phyloP scores from a whole-genome alignment of 257 asterid genomes.

The Solanum arcanum region DNA sequence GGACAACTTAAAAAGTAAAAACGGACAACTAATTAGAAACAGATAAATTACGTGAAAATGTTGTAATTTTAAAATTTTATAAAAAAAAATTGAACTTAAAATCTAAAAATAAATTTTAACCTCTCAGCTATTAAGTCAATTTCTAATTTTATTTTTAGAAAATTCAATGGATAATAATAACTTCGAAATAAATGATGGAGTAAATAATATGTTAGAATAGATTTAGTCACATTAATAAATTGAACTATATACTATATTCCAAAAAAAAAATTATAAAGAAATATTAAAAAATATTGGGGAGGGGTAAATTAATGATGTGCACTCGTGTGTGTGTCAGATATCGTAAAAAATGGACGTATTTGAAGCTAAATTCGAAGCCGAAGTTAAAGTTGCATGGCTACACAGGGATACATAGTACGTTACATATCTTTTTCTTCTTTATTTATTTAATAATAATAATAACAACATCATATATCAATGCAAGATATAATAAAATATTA shows the following conservation, averaged over 20 bases:
- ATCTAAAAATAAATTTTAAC: no score
- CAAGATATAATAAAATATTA: not conserved
- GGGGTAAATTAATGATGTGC: conserved; percentile 5
- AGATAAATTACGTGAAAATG: not conserved
- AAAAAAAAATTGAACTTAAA: not conserved
- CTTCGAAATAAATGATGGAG: not conserved
- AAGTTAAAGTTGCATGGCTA: conserved; percentile 56
- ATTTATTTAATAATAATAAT: not conserved
- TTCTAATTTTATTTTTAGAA: no score
- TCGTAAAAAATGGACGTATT: conserved; percentile 18
- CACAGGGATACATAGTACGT: conserved; percentile 13
- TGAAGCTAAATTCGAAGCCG: conserved; percentile 34
- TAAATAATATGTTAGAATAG: not conserved
- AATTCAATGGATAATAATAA: not conserved
- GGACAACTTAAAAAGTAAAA: no score
- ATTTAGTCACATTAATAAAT: not conserved
- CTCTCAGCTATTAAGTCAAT: not conserved
- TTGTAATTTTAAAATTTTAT: no score
- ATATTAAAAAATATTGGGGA: not conserved
- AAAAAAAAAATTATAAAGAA: not conserved
- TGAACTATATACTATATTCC: not conserved
- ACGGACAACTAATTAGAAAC: accelerated
- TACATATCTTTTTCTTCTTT: not conserved
- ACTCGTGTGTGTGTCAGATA: conserved; percentile 77
- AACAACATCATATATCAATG: not conserved